phyloP scores from a whole-genome alignment of 2,329 filamentous ascomycete genomes.

The Pseudogymnoascus sp. region DNA sequence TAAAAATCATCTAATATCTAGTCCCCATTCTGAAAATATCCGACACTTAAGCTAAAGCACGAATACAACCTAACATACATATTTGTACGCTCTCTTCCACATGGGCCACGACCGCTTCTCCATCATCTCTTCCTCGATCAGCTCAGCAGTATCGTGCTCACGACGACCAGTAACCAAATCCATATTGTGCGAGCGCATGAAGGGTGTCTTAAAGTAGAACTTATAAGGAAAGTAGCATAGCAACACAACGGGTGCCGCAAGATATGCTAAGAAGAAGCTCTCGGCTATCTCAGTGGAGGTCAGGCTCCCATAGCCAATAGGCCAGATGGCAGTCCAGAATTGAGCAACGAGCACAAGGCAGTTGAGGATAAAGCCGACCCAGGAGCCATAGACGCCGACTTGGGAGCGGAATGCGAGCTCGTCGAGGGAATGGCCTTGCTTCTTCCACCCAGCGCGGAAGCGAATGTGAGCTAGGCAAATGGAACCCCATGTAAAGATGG shows the following conservation, averaged over 20 bases:
- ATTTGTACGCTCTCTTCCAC: too few species aligned
- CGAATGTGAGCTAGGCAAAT: slow-evolving; percentile 61
- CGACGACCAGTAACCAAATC: slow-evolving; percentile 42
- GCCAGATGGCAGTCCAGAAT: slow-evolving; percentile 30
- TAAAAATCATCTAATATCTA: too few species aligned
- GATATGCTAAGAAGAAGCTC: slow-evolving; percentile 28
- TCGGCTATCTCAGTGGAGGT: slow-evolving; percentile 24
- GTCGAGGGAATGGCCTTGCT: slow-evolving; percentile 49
- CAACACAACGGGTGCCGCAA: slow-evolving; percentile 33
- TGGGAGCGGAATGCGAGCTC: slow-evolving; percentile 57
- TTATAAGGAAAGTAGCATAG: background rate
- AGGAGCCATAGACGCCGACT: slow-evolving; percentile 54
- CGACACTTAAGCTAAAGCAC: too few species aligned
- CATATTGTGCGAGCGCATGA: slow-evolving; percentile 39
- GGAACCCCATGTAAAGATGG: slow-evolving; percentile 58
- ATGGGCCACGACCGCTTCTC: too few species aligned
- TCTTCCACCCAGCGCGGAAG: slow-evolving; percentile 53
- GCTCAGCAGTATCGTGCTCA: too few species aligned
- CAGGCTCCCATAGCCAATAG: slow-evolving; percentile 13
- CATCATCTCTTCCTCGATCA: too few species aligned
- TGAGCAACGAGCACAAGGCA: slow-evolving; percentile 48
- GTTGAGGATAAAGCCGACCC: slow-evolving; percentile 50
- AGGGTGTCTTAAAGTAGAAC: slow-evolving; percentile 38
- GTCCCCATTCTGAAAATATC: too few species aligned
- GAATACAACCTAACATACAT: too few species aligned